Evolutionary conservation across 192 early-diverging fungal species (phyloP), one percentile per base, ranked within the genome.

Genomic region (Gamsiella multidivaricata): DNA sequence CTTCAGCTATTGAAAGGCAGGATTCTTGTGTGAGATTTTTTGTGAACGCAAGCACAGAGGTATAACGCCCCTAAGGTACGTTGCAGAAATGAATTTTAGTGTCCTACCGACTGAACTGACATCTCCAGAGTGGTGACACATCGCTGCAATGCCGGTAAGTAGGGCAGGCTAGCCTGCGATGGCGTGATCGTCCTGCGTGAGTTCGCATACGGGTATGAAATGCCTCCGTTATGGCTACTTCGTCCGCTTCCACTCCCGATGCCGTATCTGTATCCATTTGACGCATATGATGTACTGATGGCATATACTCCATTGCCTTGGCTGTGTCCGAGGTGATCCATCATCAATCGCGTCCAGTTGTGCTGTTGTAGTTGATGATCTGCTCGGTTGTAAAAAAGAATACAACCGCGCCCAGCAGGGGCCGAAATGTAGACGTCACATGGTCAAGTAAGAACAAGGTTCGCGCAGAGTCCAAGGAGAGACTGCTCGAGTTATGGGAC

Each of bases 51-150:
- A n/a, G n/a, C n/a, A n/a, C n/a, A n/a, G n/a, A n/a, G n/a, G n/a
- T n/a, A n/a, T n/a, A n/a, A n/a, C n/a, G n/a, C n/a, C n/a, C n/a
- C n/a, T n/a, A n/a, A n/a, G n/a, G n/a, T n/a, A n/a, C n/a, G n/a
- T n/a, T n/a, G n/a, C n/a, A n/a, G n/a, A n/a, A n/a, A n/a, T n/a
- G n/a, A n/a, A n/a, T n/a, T n/a, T n/a, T n/a, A n/a, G n/a, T n/a
- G n/a, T n/a, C n/a, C n/a, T 75, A 76, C 73, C 64, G 49, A 20
- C n/a, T 68, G 64, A 12, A 58, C 62, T 15, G 73, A 76, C 26
- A 28, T 22, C 29, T 76, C 65, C 10, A 76, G 31, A 15, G 73
- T 76, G 32, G 58, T 11, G 20, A 68, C 73, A 34, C 73, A 76
- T 61, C 73, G 51, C 28, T 68, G 56, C 33, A 76, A 33, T 22